phyloP scores from a whole-genome alignment of 2,329 filamentous ascomycete species.

The Fusarium chlamydosporum region DNA sequence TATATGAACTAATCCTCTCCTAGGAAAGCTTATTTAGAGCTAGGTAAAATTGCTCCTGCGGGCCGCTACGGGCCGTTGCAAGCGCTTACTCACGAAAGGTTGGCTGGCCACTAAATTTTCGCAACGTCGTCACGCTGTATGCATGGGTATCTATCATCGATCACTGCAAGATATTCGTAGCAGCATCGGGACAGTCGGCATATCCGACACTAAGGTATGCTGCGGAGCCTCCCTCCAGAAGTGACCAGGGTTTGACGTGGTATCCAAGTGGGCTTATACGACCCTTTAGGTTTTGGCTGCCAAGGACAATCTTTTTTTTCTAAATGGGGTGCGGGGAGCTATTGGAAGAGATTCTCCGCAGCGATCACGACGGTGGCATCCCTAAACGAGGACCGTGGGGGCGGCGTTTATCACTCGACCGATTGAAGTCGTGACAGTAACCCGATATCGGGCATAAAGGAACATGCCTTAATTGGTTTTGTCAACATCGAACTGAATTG shows the following conservation, averaged over 20 bases:
- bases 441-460: not conserved
- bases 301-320: not conserved
- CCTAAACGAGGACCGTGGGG: not conserved
- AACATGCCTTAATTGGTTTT: not conserved
- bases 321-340: not conserved
- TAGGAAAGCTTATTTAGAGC: no score
- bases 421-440: not conserved
- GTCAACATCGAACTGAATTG: not conserved
- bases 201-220: not conserved
- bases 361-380: not conserved
- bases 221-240: not conserved
- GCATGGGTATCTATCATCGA: no score
- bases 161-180: not conserved
- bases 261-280: not conserved
- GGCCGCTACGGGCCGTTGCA: slow-evolving; percentile 6
- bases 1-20: no score
- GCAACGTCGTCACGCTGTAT: not conserved
- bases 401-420: not conserved
- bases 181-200: no score
- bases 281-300: not conserved
- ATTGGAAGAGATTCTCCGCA: no score
- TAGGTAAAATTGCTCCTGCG: not conserved
- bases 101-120: not conserved
- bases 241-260: not conserved
- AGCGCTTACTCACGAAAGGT: not conserved